Conservation (phyloP, 805 yeast species). For the Wickerhamomyces chambardii region DNA sequence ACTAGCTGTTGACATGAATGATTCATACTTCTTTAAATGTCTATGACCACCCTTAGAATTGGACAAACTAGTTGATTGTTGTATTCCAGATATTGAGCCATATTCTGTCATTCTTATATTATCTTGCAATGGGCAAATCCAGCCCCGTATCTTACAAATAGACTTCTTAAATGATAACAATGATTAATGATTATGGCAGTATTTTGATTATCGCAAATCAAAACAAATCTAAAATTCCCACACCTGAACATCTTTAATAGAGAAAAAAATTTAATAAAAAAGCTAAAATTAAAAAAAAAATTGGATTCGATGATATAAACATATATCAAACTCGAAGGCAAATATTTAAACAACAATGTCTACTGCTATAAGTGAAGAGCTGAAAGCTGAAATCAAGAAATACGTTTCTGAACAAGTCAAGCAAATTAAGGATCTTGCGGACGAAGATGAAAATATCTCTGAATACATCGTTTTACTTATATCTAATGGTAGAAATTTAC, state of each 20-base stretch:
- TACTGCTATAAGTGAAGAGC: conserved; percentile 13
- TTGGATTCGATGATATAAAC: no score
- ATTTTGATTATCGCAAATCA: no score
- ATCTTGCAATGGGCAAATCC: no score
- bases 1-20: conserved; percentile 14
- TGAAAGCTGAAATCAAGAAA: conserved; percentile 32
- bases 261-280: no score
- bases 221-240: not conserved
- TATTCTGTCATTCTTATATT: not conserved
- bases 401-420: conserved; percentile 31
- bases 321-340: no score
- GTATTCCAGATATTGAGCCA: conserved; percentile 21
- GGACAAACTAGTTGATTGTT: conserved; percentile 43
- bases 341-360: conserved; percentile 3
- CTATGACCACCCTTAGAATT: not conserved
- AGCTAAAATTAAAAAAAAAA: no score
- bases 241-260: not conserved
- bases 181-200: no score
- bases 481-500: conserved; percentile 54
- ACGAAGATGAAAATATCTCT: conserved; percentile 54
- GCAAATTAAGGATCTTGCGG: conserved; percentile 31
- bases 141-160: no score
- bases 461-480: conserved; percentile 68
- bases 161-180: no score
- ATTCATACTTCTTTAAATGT: conserved; percentile 9